These are phyloP conservation scores for Geranium brycei DNA, from an alignment of 345 rosid species.

Conservation along the genomic window DNA sequence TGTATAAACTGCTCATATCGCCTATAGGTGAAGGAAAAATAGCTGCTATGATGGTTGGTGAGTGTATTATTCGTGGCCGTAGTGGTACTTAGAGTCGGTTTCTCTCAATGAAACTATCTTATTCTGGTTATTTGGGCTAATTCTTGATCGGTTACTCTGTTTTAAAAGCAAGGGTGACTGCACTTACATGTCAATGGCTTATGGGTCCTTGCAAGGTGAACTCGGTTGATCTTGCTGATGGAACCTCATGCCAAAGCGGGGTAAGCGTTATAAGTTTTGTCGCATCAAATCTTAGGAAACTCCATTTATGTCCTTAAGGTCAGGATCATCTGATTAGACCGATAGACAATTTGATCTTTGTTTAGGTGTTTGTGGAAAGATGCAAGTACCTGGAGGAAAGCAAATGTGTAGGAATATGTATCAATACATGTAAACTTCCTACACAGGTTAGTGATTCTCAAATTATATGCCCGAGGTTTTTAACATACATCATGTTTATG, in stretches of 20 bases:
- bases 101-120: not conserved
- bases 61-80: conserved; percentile 11
- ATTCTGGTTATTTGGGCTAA: not conserved
- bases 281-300: not conserved
- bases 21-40: conserved; percentile 63
- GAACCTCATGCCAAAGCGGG: conserved; percentile 62
- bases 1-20: conserved; percentile 50
- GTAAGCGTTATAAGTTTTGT: conserved; percentile 16
- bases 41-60: conserved; percentile 87
- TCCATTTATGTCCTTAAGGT: not conserved
- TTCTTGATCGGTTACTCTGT: not conserved
- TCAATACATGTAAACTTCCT: conserved; percentile 84
- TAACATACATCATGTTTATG: not conserved
- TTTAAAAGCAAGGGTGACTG: conserved; percentile 68
- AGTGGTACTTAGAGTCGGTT: not conserved
- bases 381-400: conserved; percentile 90
- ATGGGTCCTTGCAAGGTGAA: conserved; percentile 69
- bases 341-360: not conserved
- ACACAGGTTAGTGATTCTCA: conserved; percentile 49
- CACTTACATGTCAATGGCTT: conserved; percentile 85
- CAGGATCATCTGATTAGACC: not conserved
- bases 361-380: conserved; percentile 75
- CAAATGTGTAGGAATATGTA: conserved; percentile 73
- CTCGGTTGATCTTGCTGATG: conserved; percentile 65
- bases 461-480: not conserved